These are phyloP conservation scores for Raffaelea arxii DNA, from an alignment of 2,329 filamentous ascomycete species.

Conservation along the genomic window DNA sequence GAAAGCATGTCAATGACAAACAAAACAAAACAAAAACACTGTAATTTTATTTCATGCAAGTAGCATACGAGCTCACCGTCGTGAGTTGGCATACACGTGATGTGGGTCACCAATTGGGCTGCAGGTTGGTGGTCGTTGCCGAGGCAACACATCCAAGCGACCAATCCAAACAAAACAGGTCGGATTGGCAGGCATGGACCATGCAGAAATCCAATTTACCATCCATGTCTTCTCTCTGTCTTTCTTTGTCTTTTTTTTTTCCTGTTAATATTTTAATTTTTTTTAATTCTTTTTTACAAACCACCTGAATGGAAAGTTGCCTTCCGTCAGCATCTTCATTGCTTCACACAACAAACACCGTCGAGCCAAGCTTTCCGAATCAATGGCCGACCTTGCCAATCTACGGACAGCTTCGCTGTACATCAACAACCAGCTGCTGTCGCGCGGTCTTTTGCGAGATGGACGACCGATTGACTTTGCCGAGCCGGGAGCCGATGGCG, in stretches of 20 bases:
- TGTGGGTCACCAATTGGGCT: too few species aligned
- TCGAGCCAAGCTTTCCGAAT: background rate
- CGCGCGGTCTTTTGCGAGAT: slow-evolving; percentile 55
- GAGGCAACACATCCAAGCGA: too few species aligned
- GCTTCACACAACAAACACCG: background rate
- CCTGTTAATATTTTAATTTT: too few species aligned
- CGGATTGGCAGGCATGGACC: too few species aligned
- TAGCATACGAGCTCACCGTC: background rate
- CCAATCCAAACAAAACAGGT: too few species aligned
- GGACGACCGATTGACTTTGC: slow-evolving; percentile 76
- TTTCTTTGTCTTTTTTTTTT: background rate
- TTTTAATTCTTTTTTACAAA: background rate
- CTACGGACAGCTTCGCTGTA: slow-evolving; percentile 59
- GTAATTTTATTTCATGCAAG: background rate
- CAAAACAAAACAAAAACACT: background rate
- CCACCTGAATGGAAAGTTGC: too few species aligned
- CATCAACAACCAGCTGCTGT: slow-evolving; percentile 63
- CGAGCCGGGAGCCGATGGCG: slow-evolving; percentile 53
- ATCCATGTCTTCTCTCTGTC: background rate
- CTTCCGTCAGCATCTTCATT: too few species aligned
- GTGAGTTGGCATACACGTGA: too few species aligned
- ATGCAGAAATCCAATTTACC: too few species aligned
- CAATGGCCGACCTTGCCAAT: slow-evolving; percentile 50
- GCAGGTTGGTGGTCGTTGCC: too few species aligned
- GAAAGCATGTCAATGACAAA: too few species aligned